Evolutionary conservation across 1,139 yeast species (phyloP), one percentile per base, ranked within the genome.

Genomic region (Kazachstania sp.): DNA sequence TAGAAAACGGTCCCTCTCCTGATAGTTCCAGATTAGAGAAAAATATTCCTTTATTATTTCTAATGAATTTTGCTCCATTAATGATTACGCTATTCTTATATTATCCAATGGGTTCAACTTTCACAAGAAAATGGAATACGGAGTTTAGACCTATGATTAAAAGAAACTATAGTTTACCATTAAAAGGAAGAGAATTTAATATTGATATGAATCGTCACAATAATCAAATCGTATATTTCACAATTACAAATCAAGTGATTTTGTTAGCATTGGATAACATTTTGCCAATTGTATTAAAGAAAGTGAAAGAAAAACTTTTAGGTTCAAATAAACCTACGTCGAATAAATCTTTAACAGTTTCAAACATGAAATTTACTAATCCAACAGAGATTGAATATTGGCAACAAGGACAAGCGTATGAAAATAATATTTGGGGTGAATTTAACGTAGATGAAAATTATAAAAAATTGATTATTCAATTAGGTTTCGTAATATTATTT

Each of bases 61-160:
- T 92, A 63, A 79, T 95, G 1, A 78, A 87, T 53, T 92, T 86
- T 65, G 77, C 83, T 63, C 95, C 96, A 12, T 71, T 94, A 59
- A 69, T 90, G 53, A 79, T 92, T 54, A 87, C 97, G 5, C 75
- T 95, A 3, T 92, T 86, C 65, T 71, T 92, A 45, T 94, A 94
- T 65, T 73, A 90, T 54, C 98, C 98, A 19, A 79, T 86, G 65
- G 88, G 87, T 19, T 83, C 85, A 63, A 67, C 73, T 54, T 65
- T 85, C 44, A 71, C 78, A 53, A 77, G 78, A n/a, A 38, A 37
- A 44, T 61, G 49, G 51, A 51, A 48, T 16, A 45, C 44, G 8
- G 16, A 20, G 46, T 52, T 53, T 30, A 57, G 57, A 9, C 54
- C 54, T 12, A 49, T 48, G 30, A 50, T 59, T 37, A 16, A 28